A percentile compares a stretch with the other conserved stretches of the same genome.
phyloP scores from a whole-genome alignment of 169 alveolate genomes.

The Plasmodium malariae region DNA sequence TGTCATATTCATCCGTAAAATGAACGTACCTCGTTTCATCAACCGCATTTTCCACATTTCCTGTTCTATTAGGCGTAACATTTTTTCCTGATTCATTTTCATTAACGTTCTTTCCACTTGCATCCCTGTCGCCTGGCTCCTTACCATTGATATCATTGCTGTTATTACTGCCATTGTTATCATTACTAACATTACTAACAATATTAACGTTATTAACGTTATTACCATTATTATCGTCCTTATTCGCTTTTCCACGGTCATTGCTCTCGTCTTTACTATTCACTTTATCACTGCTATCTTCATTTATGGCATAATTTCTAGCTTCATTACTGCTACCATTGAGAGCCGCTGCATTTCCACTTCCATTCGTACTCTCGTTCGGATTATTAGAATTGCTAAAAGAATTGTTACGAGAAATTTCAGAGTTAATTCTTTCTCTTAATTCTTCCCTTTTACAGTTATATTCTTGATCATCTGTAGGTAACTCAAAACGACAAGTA shows the following conservation, averaged over 20 bases:
- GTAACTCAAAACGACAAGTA: constrained; percentile 95
- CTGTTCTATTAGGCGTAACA: too few species aligned
- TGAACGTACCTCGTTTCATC: constrained; percentile 5
- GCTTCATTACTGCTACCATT: background rate
- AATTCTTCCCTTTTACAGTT: constrained; percentile 86
- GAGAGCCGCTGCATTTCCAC: background rate
- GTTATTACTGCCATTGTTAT: background rate
- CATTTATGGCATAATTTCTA: background rate
- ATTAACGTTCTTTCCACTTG: too few species aligned
- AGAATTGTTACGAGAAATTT: constrained; percentile 76
- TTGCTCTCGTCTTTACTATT: background rate
- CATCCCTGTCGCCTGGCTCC: too few species aligned
- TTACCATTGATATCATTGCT: too few species aligned
- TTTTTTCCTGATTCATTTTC: too few species aligned
- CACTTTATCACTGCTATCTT: background rate
- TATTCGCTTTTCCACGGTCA: background rate
- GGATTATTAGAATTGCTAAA: background rate
- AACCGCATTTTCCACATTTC: background rate
- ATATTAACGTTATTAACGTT: background rate
- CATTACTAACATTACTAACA: background rate
- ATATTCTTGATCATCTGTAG: constrained; percentile 94
- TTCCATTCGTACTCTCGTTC: background rate
- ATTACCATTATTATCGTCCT: too few species aligned
- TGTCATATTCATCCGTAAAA: constrained; percentile 27
- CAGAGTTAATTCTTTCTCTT: constrained; percentile 80